A percentile compares a stretch with the other conserved stretches of the same genome.
Conservation (phyloP, 1,284 basidiomycete genomes). For the Malassezia sp. region DNA sequence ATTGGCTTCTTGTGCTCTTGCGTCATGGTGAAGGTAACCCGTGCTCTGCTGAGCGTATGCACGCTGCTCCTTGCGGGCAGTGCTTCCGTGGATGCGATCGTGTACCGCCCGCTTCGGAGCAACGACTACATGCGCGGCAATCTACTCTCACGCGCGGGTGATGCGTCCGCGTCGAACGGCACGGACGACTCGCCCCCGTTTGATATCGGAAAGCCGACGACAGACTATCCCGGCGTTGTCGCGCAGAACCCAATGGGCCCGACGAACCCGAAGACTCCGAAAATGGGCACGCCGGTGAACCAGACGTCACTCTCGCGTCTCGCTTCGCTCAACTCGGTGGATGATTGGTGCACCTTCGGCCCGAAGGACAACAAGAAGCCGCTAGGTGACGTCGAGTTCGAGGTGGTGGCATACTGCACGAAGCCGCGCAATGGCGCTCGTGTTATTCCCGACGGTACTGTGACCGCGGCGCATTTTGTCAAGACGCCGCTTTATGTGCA, state of each 20-base stretch:
- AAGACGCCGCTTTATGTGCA: constrained; percentile 48
- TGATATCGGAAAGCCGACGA: constrained; percentile 29
- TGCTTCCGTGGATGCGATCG: no score
- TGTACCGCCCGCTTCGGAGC: no score
- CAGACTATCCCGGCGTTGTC: constrained; percentile 31
- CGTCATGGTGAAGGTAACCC: no score
- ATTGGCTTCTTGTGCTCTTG: no score
- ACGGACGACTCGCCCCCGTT: constrained; percentile 22
- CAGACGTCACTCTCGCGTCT: constrained; percentile 40
- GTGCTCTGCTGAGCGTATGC: no score
- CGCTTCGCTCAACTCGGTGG: constrained; percentile 39
- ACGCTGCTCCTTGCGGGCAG: no score
- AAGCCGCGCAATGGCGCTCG: constrained; percentile 48
- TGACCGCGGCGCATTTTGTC: constrained; percentile 44
- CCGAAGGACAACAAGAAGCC: constrained; percentile 48
- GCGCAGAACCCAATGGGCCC: constrained; percentile 25
- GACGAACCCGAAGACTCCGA: constrained; percentile 36
- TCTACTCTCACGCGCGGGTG: no score
- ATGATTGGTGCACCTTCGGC: constrained; percentile 47
- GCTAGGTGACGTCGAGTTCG: constrained; percentile 59
- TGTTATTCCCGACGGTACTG: constrained; percentile 45
- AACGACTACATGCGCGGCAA: no score
- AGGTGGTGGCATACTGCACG: constrained; percentile 65
- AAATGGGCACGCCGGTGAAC: constrained; percentile 40
- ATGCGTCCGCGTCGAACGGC: no score